These are phyloP conservation scores for Nephelium lappaceum DNA, from an alignment of 345 rosid genomes.

Conservation along the genomic window DNA sequence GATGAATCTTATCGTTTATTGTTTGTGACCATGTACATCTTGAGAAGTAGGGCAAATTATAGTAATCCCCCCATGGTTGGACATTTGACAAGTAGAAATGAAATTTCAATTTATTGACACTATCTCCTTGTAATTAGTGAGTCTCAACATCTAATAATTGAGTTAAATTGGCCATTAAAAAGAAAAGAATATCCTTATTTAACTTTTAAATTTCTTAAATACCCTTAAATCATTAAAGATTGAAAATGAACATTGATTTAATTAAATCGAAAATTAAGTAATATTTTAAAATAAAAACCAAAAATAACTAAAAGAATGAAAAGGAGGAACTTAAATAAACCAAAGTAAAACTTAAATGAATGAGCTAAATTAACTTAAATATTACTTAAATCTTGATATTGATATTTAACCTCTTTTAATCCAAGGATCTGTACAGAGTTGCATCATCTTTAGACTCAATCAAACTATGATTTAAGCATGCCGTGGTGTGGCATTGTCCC, in stretches of 20 bases:
- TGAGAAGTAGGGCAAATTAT: background rate
- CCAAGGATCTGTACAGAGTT: background rate
- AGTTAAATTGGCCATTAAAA: background rate
- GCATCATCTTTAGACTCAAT: background rate
- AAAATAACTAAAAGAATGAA: background rate
- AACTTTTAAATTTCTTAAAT: background rate
- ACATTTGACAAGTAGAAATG: background rate
- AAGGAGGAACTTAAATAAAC: background rate
- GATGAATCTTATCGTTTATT: slow-evolving; percentile 12
- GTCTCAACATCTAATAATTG: background rate
- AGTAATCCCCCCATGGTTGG: background rate
- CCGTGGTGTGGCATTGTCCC: background rate
- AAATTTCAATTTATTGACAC: background rate
- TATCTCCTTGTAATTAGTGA: background rate
- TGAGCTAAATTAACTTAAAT: background rate
- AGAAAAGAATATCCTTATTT: background rate
- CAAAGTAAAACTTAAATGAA: background rate
- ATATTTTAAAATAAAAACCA: background rate
- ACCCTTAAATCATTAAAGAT: background rate
- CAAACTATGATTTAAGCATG: background rate
- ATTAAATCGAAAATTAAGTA: background rate
- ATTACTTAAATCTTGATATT: background rate
- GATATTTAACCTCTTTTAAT: background rate
- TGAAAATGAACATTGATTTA: background rate
- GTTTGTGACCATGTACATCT: background rate